Conservation (phyloP, 2,329 filamentous ascomycete species). For the Knoxdaviesia capensis region DNA sequence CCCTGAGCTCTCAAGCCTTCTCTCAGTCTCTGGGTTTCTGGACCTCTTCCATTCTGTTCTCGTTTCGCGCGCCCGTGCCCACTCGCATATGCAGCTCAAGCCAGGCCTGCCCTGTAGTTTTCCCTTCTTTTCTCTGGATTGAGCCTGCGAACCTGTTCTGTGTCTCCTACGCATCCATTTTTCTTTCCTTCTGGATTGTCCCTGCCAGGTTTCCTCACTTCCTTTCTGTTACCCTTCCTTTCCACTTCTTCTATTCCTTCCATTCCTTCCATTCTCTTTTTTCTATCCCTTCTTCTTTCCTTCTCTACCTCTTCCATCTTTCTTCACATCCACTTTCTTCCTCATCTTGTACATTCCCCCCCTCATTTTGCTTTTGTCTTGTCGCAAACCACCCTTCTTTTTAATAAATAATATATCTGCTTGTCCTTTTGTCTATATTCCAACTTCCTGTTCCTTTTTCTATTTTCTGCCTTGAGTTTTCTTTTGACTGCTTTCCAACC, state of each 20-base stretch:
- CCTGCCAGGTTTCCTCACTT: neutral
- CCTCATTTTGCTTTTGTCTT: conserved; percentile 2
- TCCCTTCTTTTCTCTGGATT: too few relatives aligned
- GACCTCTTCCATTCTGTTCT: too few relatives aligned
- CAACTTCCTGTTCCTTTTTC: conserved; percentile 3
- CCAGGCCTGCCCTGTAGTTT: too few relatives aligned
- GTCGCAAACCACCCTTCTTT: too few relatives aligned
- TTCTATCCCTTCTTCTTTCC: neutral
- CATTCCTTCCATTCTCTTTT: neutral
- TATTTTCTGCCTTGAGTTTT: neutral
- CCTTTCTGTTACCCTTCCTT: neutral
- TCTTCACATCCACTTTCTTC: conserved; percentile 1
- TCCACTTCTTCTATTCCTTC: neutral
- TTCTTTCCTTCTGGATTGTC: neutral
- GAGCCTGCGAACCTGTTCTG: too few relatives aligned
- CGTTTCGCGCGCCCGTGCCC: too few relatives aligned
- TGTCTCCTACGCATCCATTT: too few relatives aligned
- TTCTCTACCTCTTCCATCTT: conserved; percentile 1
- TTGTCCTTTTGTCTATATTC: neutral
- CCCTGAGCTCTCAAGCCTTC: too few relatives aligned
- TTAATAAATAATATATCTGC: neutral
- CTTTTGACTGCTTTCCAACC: neutral
- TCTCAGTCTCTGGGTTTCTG: too few relatives aligned
- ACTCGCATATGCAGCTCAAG: too few relatives aligned
- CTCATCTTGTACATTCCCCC: neutral